Base-by-base conservation (phyloP, 2,329 filamentous ascomycete genomes). In the Colletotrichum simmondsii region DNA sequence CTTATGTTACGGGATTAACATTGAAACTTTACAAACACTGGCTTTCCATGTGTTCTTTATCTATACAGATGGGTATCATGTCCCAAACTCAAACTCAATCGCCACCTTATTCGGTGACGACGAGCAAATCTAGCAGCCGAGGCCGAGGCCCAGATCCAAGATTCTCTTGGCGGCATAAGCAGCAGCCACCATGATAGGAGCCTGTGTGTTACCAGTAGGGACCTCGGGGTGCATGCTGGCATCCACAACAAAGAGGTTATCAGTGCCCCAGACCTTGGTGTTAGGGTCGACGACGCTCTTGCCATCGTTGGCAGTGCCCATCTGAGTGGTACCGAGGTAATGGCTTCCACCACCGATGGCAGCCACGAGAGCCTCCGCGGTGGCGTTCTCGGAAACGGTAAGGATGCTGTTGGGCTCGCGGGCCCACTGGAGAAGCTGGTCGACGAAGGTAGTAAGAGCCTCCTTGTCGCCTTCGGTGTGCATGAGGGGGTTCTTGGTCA, bases 171-270 rank as follows among this genome's bases (percentile, higher is more conserved):
- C 74, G 2, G 74, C 74, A 26, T 65, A 73, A 1, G 65, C 64
- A 10, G 71, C 72, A 5, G 74, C 74, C 12, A 75, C 74, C 72
- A 75, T 74, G 19, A 75, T 67, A 2, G 72, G 69, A 2, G 74
- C 74, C 64, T 74, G 72, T 2, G 74, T 74, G 68, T 75, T 75
- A 0, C 74, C 74, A 1, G 74, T 75, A 3, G 74, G 68, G 4
- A 75, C 60, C 53, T 79, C 90, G n/a, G 79, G 79, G 4, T 80
- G 79, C 68, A 80, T 80, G 56, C 79, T 80, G 3, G 73, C 79
- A 35, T 81, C 79, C 4, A 78, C 77, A 8, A 80, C 76, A 28
- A 80, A 80, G 22, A 80, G 52, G 63, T 80, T 80, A 56, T 78
- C 75, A 10, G 76, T 80, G 19, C 79, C 77, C 76, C 77, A 81